Evolutionary conservation across 1,284 basidiomycete species (phyloP).

Genomic region (Ganoderma sinense): DNA sequence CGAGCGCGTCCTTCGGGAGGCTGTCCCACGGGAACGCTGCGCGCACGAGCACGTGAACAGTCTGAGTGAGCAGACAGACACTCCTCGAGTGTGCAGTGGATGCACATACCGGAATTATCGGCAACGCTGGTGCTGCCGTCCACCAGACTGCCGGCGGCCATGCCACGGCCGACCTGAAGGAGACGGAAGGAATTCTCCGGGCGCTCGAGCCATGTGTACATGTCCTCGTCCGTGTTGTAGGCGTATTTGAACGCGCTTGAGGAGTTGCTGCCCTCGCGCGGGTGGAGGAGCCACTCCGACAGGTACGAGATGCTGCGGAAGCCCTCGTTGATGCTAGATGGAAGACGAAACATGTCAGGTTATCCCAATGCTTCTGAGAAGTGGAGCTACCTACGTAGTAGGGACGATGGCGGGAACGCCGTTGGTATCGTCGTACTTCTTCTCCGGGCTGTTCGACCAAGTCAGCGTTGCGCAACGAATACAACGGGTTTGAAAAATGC

Average conservation of each 20-base stretch:
- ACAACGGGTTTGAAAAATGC: neutral
- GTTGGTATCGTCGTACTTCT: constrained; percentile 66
- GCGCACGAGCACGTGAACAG: neutral
- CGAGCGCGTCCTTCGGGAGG: constrained; percentile 53
- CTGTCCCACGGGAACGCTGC: constrained; percentile 70
- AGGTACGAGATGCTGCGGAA: neutral
- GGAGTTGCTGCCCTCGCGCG: neutral
- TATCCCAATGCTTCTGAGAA: neutral
- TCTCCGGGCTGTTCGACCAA: constrained; percentile 50
- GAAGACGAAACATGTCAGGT: neutral
- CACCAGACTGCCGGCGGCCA: constrained; percentile 34
- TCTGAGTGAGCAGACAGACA: neutral
- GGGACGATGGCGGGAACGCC: constrained; percentile 72
- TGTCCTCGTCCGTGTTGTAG: constrained; percentile 32
- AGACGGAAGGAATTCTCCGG: constrained; percentile 34
- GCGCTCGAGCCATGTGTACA: constrained; percentile 37
- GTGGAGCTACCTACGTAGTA: constrained; percentile 53
- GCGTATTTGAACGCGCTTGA: constrained; percentile 36
- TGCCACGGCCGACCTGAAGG: constrained; percentile 35
- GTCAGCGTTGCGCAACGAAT: neutral
- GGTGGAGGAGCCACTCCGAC: neutral
- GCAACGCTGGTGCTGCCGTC: constrained; percentile 27
- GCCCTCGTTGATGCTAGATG: neutral
- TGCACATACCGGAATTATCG: neutral
- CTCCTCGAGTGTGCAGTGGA: neutral